Conservation (phyloP, 1,139 yeast species). For the Hyphopichia khmerensis region DNA sequence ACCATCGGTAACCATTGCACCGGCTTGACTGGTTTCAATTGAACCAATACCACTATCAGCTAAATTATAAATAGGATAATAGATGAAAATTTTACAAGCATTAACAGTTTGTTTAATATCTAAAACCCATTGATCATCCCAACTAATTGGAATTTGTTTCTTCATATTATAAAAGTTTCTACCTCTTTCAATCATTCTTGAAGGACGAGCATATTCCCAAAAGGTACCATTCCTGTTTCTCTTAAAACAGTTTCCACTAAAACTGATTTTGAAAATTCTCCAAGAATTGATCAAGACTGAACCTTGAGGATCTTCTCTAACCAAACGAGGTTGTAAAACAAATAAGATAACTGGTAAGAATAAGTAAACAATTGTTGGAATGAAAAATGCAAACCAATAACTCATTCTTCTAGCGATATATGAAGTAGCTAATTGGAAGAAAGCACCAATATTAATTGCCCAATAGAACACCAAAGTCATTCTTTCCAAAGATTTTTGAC, state of each 20-base stretch:
- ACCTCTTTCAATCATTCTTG: slow-evolving; percentile 46
- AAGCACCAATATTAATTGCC: slow-evolving; percentile 79
- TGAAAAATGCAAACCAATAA: slow-evolving; percentile 72
- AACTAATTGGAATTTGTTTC: slow-evolving; percentile 32
- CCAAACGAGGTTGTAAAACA: slow-evolving; percentile 36
- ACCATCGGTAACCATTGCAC: slow-evolving; percentile 63
- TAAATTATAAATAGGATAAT: slow-evolving; percentile 60
- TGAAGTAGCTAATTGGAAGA: slow-evolving; percentile 76
- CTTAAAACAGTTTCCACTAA: slow-evolving; percentile 37
- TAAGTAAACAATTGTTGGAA: slow-evolving; percentile 53
- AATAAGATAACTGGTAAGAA: slow-evolving; percentile 47
- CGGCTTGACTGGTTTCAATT: slow-evolving; percentile 64
- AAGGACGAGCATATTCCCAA: slow-evolving; percentile 59
- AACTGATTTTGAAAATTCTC: slow-evolving; percentile 41
- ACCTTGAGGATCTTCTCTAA: slow-evolving; percentile 42
- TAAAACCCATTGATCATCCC: slow-evolving; percentile 59
- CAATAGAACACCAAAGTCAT: slow-evolving; percentile 77
- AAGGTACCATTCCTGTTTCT: slow-evolving; percentile 38
- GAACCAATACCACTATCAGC: slow-evolving; percentile 67
- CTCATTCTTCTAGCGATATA: slow-evolving; percentile 69
- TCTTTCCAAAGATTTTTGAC: slow-evolving; percentile 68
- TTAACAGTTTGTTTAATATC: slow-evolving; percentile 59
- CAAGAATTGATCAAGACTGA: slow-evolving; percentile 46
- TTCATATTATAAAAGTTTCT: slow-evolving; percentile 24
- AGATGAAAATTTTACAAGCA: slow-evolving; percentile 63